Conservation (phyloP, 208 protist species). For the Trichomonas tenax region DNA sequence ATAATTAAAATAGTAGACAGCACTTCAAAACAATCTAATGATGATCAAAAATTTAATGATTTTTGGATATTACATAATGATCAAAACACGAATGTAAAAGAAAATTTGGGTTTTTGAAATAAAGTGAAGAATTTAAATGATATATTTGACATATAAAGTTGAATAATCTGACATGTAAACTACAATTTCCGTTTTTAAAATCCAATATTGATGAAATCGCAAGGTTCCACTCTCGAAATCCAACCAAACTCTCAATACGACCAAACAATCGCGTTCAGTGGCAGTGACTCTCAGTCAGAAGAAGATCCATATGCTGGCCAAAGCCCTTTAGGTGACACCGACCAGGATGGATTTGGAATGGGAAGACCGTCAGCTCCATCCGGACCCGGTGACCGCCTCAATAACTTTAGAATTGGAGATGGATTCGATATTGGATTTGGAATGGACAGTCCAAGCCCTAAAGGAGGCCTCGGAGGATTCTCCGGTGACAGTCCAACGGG, state of each 20-base stretch:
- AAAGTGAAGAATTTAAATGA: no score
- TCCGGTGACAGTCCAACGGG: not conserved
- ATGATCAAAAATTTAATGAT: no score
- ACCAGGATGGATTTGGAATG: not conserved
- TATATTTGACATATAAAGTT: no score
- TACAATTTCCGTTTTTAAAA: no score
- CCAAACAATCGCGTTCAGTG: not conserved
- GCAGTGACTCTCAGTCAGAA: not conserved
- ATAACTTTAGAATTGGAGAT: not conserved
- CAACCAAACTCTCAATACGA: not conserved
- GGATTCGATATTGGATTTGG: not conserved
- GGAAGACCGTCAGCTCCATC: not conserved
- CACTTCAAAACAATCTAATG: no score
- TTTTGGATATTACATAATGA: no score
- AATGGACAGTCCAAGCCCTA: not conserved
- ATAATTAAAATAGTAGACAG: no score
- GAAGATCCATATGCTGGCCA: not conserved
- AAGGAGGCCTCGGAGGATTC: not conserved
- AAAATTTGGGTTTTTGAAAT: no score
- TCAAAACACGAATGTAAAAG: no score
- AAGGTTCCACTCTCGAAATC: not conserved
- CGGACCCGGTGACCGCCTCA: not conserved
- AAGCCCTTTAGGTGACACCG: not conserved
- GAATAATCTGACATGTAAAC: no score
- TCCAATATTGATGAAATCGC: no score